Conservation (phyloP, 2,329 filamentous ascomycete genomes). For the Pyricularia sp. region DNA sequence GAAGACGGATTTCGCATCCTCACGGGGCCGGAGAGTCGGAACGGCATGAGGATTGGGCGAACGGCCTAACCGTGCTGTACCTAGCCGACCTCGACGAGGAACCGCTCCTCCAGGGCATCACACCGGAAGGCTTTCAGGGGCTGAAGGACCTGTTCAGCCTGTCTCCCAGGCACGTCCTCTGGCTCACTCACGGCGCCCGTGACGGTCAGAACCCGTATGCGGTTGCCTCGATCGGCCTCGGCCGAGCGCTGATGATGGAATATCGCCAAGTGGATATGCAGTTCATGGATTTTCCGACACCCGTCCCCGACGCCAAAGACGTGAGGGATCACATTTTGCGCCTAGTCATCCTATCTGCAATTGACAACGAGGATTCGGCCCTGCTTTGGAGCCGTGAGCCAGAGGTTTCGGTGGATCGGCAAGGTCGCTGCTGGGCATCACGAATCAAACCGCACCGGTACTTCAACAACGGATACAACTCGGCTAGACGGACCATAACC, state of each 20-base stretch:
- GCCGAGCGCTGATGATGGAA: slow-evolving; percentile 1
- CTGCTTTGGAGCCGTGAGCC: slow-evolving; percentile 16
- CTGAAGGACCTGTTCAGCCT: not conserved
- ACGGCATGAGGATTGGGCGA: not conserved
- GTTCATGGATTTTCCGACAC: not conserved
- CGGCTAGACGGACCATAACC: slow-evolving; percentile 8
- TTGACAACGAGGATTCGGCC: slow-evolving; percentile 4
- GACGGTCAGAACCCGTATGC: not conserved
- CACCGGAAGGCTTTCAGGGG: not conserved
- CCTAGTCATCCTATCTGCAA: not conserved
- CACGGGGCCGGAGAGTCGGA: not conserved
- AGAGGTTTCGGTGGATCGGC: slow-evolving; percentile 10
- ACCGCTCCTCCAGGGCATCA: not conserved
- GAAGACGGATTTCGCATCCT: too few species aligned
- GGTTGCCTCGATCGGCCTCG: not conserved
- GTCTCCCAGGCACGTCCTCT: not conserved
- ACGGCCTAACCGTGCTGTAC: not conserved
- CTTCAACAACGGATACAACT: slow-evolving; percentile 10
- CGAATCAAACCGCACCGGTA: not conserved
- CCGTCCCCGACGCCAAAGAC: not conserved
- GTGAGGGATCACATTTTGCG: not conserved
- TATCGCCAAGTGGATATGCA: not conserved
- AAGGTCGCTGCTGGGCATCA: not conserved
- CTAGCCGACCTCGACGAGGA: not conserved
- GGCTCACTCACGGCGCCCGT: not conserved